Conservation (phyloP, 2,329 filamentous ascomycete genomes). For the Raffaelea arxii region DNA sequence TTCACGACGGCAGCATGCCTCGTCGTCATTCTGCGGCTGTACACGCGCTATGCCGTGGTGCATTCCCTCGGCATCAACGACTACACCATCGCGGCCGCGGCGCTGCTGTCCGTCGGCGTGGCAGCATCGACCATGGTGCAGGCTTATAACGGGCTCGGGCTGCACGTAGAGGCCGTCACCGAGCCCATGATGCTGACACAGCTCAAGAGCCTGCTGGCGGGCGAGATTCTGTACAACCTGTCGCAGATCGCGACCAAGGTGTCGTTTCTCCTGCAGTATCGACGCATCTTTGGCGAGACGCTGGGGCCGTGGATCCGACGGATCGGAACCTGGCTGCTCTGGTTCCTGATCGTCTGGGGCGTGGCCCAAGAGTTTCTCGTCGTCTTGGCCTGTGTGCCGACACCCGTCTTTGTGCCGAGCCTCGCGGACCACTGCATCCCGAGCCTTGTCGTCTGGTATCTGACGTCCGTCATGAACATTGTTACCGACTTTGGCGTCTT, state of each 20-base stretch:
- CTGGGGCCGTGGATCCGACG: conserved; percentile 16
- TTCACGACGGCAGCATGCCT: conserved; percentile 16
- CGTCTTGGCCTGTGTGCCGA: conserved; percentile 18
- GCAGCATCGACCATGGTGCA: conserved; percentile 15
- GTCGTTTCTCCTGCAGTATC: conserved; percentile 28
- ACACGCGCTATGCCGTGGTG: conserved; percentile 18
- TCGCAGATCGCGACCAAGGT: conserved; percentile 24
- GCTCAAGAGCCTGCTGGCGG: conserved; percentile 21
- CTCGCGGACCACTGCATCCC: conserved; percentile 16
- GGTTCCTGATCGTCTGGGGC: conserved; percentile 20
- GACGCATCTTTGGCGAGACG: conserved; percentile 24
- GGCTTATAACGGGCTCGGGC: conserved; percentile 17
- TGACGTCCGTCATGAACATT: conserved; percentile 57
- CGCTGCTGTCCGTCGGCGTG: conserved; percentile 16
- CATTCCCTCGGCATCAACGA: conserved; percentile 18
- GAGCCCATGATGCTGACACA: conserved; percentile 13
- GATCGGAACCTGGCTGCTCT: conserved; percentile 16
- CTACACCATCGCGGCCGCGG: conserved; percentile 16
- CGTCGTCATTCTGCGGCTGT: conserved; percentile 18
- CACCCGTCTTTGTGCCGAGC: conserved; percentile 15
- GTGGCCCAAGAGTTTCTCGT: conserved; percentile 19
- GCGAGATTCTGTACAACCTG: conserved; percentile 25
- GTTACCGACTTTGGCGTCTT: conserved; percentile 83
- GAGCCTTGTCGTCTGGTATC: conserved; percentile 18
- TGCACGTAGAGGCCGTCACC: conserved; percentile 16